A percentile compares a stretch with the other conserved stretches of the same genome.
Conservation (phyloP, 2,329 filamentous ascomycete genomes). For the Pyrenophora tritici-repentis region DNA sequence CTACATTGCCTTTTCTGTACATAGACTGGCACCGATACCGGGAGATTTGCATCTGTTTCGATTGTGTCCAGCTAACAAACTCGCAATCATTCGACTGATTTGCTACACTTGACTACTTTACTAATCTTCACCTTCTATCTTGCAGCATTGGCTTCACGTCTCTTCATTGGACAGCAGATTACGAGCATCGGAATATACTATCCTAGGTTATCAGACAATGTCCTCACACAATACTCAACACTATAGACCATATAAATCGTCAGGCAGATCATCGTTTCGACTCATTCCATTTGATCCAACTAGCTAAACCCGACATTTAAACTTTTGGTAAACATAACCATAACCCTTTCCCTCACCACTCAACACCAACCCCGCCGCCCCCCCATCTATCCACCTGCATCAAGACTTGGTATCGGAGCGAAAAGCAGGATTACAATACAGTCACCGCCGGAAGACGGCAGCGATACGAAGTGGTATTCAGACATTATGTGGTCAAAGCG, state of each 20-base stretch:
- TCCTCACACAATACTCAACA: too few species aligned
- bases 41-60: too few species aligned
- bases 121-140: too few species aligned
- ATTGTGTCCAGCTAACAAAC: too few species aligned
- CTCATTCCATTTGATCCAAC: background rate
- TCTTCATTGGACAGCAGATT: too few species aligned
- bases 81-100: too few species aligned
- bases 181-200: too few species aligned
- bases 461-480: conserved; percentile 35
- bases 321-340: conserved; percentile 22
- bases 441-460: conserved; percentile 4
- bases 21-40: too few species aligned
- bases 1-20: too few species aligned
- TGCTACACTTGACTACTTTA: too few species aligned
- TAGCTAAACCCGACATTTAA: conserved; percentile 3
- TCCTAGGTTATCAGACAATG: too few species aligned
- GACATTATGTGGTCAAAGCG: conserved; percentile 42
- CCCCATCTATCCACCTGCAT: conserved; percentile 8
- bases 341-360: conserved; percentile 8
- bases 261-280: conserved; percentile 7
- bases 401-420: conserved; percentile 30
- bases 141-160: too few species aligned
- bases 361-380: conserved; percentile 1
- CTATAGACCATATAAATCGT: background rate
- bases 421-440: conserved; percentile 37